Base-by-base conservation (phyloP, 192 early-diverging fungal genomes). In the Coemansia sp. region DNA sequence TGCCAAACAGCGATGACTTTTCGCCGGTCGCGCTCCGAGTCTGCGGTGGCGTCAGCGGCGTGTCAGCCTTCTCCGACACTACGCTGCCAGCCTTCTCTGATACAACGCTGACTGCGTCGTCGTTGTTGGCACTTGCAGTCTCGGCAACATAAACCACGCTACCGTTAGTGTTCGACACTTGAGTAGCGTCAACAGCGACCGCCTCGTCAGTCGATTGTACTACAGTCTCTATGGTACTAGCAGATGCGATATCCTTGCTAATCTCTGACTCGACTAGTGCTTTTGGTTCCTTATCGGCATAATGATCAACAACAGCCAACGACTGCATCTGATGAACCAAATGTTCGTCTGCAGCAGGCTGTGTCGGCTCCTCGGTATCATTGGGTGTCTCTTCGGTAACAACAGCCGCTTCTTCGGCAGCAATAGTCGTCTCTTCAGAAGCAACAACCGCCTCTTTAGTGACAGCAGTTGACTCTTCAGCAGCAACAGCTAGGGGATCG, bases 1-100 rank as follows among this genome's bases (percentile, higher is more conserved):
- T 61, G 20, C 78, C 72, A 56, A 75, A 56, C 26, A 57, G 56
- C 48, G 64, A 54, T 15, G 51, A 26, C 52, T 81, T 81, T 9
- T 81, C 78, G 21, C 42, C 26, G 2, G 54, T 56, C 0, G 61
- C 37, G 0, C 63, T 4, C 55, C 64, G 71, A 42, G 51, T 51
- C 50, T 80, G 68, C 1, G 63, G 54, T 9, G 76, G 60, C n/a
- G 58, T 58, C 11, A 44, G 9, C 7, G 55, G 48, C 12, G 64
- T 52, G n/a, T 38, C 60, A 3, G 26, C 19, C 19, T 37, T 49
- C 5, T 65, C 62, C 20, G 69, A 36, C n/a, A n/a, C 19, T 36
- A 40, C 21, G 47, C 36, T 58, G 46, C 23, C 47, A 2, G 20
- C 17, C 19, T 37, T 49, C 6, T 66, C 64, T 11, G 69, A 37